Conservation (phyloP, 2,329 filamentous ascomycete genomes). For the Cytospora paraplurivora region DNA sequence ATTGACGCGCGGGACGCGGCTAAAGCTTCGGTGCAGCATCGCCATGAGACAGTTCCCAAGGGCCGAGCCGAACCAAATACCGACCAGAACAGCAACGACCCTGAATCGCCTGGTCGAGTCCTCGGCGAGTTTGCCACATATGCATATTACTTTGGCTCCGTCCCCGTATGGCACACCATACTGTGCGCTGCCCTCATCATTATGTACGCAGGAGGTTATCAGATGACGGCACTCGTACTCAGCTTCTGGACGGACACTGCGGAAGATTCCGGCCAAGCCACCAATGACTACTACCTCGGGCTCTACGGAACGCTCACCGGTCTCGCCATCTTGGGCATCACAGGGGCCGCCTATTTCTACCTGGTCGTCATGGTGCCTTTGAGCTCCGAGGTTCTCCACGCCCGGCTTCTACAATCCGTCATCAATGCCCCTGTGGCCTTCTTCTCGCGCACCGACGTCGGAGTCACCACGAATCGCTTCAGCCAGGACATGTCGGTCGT, state of each 20-base stretch:
- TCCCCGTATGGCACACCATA: slow-evolving; percentile 16
- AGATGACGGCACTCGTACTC: slow-evolving; percentile 20
- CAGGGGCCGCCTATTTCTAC: slow-evolving; percentile 14
- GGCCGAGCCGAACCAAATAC: neutral
- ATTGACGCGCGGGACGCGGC: neutral
- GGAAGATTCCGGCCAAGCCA: slow-evolving; percentile 3
- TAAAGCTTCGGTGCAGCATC: neutral
- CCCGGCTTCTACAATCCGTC: slow-evolving; percentile 20
- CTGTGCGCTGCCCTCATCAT: slow-evolving; percentile 13
- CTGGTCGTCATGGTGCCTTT: slow-evolving; percentile 18
- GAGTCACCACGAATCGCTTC: slow-evolving; percentile 32
- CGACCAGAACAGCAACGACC: slow-evolving; percentile 7
- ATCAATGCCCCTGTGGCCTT: slow-evolving; percentile 28
- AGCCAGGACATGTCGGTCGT: slow-evolving; percentile 33
- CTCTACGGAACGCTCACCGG: slow-evolving; percentile 17
- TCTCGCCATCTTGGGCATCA: slow-evolving; percentile 15
- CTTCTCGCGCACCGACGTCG: slow-evolving; percentile 32
- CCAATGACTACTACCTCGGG: slow-evolving; percentile 16
- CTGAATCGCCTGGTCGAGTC: slow-evolving; percentile 6
- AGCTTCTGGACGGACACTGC: slow-evolving; percentile 18
- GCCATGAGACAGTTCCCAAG: neutral
- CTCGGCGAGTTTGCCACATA: slow-evolving; percentile 14
- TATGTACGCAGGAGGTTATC: slow-evolving; percentile 11
- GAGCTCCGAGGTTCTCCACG: slow-evolving; percentile 25
- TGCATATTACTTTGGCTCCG: slow-evolving; percentile 13